These are phyloP conservation scores for Fusarium sp. DNA, from an alignment of 2,329 filamentous ascomycete genomes.

Conservation along the genomic window DNA sequence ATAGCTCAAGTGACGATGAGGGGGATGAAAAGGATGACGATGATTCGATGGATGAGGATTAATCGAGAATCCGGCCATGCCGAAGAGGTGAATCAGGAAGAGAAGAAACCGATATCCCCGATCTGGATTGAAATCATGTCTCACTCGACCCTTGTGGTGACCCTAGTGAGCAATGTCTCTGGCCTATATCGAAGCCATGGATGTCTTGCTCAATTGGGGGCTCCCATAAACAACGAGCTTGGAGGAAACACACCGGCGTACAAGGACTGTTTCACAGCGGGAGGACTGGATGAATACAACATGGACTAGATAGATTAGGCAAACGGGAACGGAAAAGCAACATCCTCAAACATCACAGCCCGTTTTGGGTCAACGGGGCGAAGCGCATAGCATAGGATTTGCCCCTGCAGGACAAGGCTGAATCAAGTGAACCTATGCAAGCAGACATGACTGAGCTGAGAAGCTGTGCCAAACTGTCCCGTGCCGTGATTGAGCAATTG, in stretches of 20 bases:
- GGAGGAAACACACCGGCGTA: constrained; percentile 34
- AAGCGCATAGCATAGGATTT: constrained; percentile 26
- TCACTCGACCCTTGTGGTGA: constrained; percentile 16
- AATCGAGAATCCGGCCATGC: constrained; percentile 23
- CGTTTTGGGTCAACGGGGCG: constrained; percentile 24
- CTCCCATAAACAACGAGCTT: constrained; percentile 18
- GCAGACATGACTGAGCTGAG: neutral
- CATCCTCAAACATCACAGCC: constrained; percentile 27
- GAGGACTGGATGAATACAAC: constrained; percentile 14
- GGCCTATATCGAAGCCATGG: constrained; percentile 20
- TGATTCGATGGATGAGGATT: constrained; percentile 65
- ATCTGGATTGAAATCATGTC: constrained; percentile 26
- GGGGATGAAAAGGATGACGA: constrained; percentile 58
- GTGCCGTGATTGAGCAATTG: neutral
- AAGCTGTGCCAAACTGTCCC: constrained; percentile 1
- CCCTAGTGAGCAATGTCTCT: constrained; percentile 17
- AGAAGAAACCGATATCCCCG: constrained; percentile 8
- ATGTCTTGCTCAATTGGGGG: constrained; percentile 17
- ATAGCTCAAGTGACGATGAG: constrained; percentile 67
- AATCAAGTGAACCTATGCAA: neutral
- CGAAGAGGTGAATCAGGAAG: constrained; percentile 13
- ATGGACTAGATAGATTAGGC: constrained; percentile 30
- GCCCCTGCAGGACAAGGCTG: constrained; percentile 16
- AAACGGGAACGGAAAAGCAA: constrained; percentile 33
- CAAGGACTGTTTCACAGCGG: constrained; percentile 31